phyloP scores from a whole-genome alignment of 2,329 filamentous ascomycete genomes.

The Samsoniella hepiali region DNA sequence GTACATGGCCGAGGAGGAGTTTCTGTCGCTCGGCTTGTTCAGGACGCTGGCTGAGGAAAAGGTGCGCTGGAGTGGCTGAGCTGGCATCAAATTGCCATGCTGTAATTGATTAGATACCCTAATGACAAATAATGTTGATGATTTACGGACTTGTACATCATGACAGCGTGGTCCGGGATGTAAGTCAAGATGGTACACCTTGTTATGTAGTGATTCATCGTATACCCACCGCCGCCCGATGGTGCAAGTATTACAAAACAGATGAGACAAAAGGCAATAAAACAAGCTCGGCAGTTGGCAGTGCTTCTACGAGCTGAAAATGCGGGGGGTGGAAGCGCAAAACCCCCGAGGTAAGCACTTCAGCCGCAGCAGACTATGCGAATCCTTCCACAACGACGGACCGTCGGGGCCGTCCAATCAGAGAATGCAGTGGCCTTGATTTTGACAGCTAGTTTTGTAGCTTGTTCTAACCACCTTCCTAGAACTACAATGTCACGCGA shows the following conservation, averaged over 20 bases:
- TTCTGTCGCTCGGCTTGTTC: constrained; percentile 14
- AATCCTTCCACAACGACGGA: neutral
- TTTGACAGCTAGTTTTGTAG: neutral
- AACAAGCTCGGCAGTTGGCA: neutral
- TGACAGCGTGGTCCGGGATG: too few relatives aligned
- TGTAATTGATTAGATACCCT: too few relatives aligned
- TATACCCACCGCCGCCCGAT: too few relatives aligned
- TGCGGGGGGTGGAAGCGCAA: neutral
- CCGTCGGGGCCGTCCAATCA: neutral
- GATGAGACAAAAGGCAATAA: neutral
- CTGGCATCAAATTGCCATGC: neutral
- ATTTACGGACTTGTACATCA: too few relatives aligned
- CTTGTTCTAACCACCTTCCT: neutral
- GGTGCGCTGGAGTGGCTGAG: constrained; percentile 17
- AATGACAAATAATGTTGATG: too few relatives aligned
- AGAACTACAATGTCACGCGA: neutral
- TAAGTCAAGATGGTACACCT: too few relatives aligned
- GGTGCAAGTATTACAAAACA: too few relatives aligned
- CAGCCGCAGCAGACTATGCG: neutral
- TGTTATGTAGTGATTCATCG: too few relatives aligned
- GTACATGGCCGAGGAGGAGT: constrained; percentile 13
- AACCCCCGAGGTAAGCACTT: neutral
- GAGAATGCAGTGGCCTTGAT: neutral
- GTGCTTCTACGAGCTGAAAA: neutral
- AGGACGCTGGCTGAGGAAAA: constrained; percentile 15